These are phyloP conservation scores for Cercospora beticola DNA, from an alignment of 2,329 filamentous ascomycete species.

Conservation along the genomic window DNA sequence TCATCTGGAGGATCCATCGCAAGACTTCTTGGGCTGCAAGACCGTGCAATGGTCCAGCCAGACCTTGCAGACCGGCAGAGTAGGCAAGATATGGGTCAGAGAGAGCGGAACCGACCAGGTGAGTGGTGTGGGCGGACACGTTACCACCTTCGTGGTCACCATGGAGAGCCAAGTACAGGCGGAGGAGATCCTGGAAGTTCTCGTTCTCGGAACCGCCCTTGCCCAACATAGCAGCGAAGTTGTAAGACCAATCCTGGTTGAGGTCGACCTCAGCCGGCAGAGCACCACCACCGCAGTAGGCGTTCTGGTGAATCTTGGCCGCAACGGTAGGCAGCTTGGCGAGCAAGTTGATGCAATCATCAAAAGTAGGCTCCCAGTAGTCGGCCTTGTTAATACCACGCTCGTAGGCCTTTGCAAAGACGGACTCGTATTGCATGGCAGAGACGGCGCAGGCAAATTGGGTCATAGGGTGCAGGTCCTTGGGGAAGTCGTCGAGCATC, in stretches of 20 bases:
- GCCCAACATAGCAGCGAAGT: slow-evolving; percentile 94
- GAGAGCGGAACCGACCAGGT: slow-evolving; percentile 90
- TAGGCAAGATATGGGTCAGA: slow-evolving; percentile 96
- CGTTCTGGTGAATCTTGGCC: slow-evolving; percentile 95
- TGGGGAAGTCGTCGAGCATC: slow-evolving; percentile 87
- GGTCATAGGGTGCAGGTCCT: slow-evolving; percentile 94
- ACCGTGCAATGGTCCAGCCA: slow-evolving; percentile 90
- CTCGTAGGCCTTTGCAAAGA: slow-evolving; percentile 92
- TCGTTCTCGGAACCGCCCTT: slow-evolving; percentile 85
- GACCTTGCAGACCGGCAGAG: slow-evolving; percentile 89
- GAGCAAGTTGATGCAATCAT: slow-evolving; percentile 88
- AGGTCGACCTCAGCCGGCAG: slow-evolving; percentile 75
- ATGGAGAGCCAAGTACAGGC: slow-evolving; percentile 92
- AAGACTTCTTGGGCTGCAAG: slow-evolving; percentile 96
- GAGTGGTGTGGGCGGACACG: slow-evolving; percentile 91
- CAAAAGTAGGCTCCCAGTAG: slow-evolving; percentile 98
- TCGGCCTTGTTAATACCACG: slow-evolving; percentile 88
- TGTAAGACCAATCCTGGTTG: slow-evolving; percentile 95
- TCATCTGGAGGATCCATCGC: slow-evolving; percentile 96
- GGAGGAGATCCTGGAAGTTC: slow-evolving; percentile 91
- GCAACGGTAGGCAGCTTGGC: slow-evolving; percentile 96
- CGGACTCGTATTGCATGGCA: slow-evolving; percentile 90
- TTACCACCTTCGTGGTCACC: slow-evolving; percentile 98
- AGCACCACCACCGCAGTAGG: slow-evolving; percentile 71
- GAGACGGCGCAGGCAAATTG: slow-evolving; percentile 94